Conservation (phyloP, 75 land plant species). For the Sequoia sempervirens region DNA sequence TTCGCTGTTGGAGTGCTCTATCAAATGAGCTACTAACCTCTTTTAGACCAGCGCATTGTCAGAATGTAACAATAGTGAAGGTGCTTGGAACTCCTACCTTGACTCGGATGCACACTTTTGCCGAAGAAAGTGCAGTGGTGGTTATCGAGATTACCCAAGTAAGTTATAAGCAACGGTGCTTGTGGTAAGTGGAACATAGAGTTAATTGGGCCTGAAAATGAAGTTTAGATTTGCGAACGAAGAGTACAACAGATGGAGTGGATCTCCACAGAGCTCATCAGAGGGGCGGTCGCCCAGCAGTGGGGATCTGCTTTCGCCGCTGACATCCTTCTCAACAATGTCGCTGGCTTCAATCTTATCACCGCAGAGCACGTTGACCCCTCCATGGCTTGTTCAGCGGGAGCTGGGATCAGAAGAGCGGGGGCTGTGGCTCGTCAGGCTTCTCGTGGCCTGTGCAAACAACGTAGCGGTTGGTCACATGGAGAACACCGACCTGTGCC, state of each 20-base stretch:
- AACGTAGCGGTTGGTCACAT: slow-evolving; percentile 47
- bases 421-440: slow-evolving; percentile 75
- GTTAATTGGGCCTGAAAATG: neutral
- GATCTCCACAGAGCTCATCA: neutral
- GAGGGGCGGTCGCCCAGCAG: neutral
- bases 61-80: too few species aligned
- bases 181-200: neutral
- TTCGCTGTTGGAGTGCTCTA: too few species aligned
- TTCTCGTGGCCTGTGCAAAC: slow-evolving; percentile 59
- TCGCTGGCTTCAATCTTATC: slow-evolving; percentile 34
- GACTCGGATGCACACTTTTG: too few species aligned
- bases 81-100: too few species aligned
- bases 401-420: slow-evolving; percentile 79
- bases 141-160: neutral
- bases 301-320: slow-evolving; percentile 18
- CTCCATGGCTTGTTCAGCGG: slow-evolving; percentile 3
- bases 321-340: slow-evolving; percentile 55
- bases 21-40: too few species aligned
- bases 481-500: slow-evolving; percentile 52
- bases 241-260: neutral
- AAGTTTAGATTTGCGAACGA: neutral
- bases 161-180: neutral
- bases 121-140: neutral
- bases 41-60: too few species aligned
- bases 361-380: slow-evolving; percentile 4